Conservation (phyloP, 225 moss, liverwort and hornwort genomes). For the Polytrichum formosum region DNA sequence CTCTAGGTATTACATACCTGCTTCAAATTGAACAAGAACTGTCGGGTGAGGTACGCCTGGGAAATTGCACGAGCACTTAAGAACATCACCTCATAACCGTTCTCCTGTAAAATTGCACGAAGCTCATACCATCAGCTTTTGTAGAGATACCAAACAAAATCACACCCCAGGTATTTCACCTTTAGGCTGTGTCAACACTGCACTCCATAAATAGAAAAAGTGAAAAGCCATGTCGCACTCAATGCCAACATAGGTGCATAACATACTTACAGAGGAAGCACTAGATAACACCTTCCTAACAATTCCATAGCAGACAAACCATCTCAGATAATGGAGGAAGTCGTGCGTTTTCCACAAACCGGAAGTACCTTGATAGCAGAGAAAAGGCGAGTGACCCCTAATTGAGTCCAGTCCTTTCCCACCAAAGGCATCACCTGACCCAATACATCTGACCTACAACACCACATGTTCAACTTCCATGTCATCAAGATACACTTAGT, state of each 20-base stretch:
- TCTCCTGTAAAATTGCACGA: slow-evolving; percentile 57
- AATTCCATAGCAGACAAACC: not conserved
- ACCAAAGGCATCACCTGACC: slow-evolving; percentile 97
- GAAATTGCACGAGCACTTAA: slow-evolving; percentile 98
- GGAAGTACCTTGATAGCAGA: slow-evolving; percentile 91
- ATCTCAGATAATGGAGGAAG: not conserved
- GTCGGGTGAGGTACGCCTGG: slow-evolving; percentile 89
- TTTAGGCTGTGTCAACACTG: too few species aligned
- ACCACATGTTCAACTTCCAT: slow-evolving; percentile 8
- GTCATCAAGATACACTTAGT: not conserved
- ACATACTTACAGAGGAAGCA: too few species aligned
- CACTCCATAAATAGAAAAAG: too few species aligned
- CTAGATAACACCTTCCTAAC: too few species aligned
- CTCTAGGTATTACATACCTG: slow-evolving; percentile 44
- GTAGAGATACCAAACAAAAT: slow-evolving; percentile 6
- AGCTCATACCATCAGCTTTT: slow-evolving; percentile 10
- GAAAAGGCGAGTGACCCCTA: slow-evolving; percentile 91
- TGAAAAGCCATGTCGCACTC: too few species aligned
- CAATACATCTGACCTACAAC: slow-evolving; percentile 91
- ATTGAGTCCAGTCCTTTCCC: slow-evolving; percentile 99
- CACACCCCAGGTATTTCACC: not conserved
- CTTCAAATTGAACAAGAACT: slow-evolving; percentile 84
- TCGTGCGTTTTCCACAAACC: not conserved
- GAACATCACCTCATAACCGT: slow-evolving; percentile 96
- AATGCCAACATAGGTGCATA: too few species aligned